phyloP scores from a whole-genome alignment of 495 filamentous ascomycete genomes.

The Apodospora peruviana region DNA sequence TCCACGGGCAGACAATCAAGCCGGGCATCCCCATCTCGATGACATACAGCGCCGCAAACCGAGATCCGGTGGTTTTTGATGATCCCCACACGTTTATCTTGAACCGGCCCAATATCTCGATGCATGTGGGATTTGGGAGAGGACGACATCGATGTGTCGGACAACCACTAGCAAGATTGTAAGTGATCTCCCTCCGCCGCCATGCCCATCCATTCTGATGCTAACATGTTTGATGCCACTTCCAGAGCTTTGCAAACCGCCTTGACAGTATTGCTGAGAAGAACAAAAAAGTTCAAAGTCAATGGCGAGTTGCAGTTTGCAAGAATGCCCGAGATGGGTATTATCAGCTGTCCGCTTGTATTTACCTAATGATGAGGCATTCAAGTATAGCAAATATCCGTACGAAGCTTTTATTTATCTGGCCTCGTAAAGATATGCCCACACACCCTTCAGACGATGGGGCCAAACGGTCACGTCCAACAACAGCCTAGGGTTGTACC shows the following conservation, averaged over 20 bases:
- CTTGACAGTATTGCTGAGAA: conserved; percentile 1
- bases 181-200: neutral
- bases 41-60: conserved; percentile 11
- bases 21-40: conserved; percentile 5
- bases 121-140: conserved; percentile 10
- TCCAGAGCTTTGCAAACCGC: conserved; percentile 6
- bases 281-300: conserved; percentile 6
- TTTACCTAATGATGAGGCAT: too few species aligned
- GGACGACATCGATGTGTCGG: conserved; percentile 12
- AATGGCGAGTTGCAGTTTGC: conserved; percentile 10
- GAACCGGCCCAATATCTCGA: conserved; percentile 3
- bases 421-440: too few species aligned
- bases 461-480: too few species aligned
- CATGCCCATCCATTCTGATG: neutral
- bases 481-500: too few species aligned
- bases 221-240: neutral
- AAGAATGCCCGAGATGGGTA: conserved; percentile 13
- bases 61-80: conserved; percentile 8
- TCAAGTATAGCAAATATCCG: too few species aligned
- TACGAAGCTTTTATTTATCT: too few species aligned
- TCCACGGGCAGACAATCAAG: conserved; percentile 9
- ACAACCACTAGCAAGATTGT: conserved; percentile 7
- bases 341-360: conserved; percentile 9
- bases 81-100: conserved; percentile 10
- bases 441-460: too few species aligned